Conservation (phyloP, 306 rosid genomes). For the Argentina anserina region DNA sequence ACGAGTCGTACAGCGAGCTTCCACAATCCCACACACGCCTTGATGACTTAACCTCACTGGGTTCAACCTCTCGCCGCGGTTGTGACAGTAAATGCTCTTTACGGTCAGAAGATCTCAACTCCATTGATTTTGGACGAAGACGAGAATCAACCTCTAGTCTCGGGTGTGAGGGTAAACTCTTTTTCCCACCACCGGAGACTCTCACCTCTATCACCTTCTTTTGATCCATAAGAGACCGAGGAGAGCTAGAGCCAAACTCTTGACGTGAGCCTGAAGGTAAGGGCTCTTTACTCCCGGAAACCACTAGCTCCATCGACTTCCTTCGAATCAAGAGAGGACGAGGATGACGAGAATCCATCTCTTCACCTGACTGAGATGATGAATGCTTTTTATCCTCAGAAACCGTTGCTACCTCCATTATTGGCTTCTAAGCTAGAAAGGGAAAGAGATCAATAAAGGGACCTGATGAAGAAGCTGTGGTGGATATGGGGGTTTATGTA, state of each 20-base stretch:
- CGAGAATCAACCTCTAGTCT: neutral
- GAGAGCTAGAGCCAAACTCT: neutral
- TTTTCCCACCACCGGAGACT: neutral
- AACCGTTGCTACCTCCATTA: neutral
- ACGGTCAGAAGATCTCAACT: neutral
- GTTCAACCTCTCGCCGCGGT: neutral
- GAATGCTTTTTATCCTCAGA: neutral
- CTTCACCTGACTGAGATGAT: neutral
- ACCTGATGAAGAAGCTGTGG: neutral
- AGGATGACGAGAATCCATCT: neutral
- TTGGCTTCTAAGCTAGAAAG: neutral
- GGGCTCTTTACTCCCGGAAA: neutral
- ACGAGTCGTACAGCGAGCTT: conserved; percentile 84
- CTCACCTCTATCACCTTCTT: neutral
- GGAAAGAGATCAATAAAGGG: neutral
- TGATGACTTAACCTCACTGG: neutral
- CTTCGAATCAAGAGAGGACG: conserved; percentile 2
- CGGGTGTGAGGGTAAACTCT: neutral
- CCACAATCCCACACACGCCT: conserved; percentile 77
- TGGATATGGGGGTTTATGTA: neutral
- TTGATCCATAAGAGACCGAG: neutral
- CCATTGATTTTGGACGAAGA: neutral
- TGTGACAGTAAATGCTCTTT: neutral
- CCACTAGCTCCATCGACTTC: neutral
- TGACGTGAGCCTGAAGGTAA: neutral